Evolutionary conservation across 179 eudicot genomes (phyloP), one percentile per base, ranked within the genome.

Genomic region (Silene coronaria): DNA sequence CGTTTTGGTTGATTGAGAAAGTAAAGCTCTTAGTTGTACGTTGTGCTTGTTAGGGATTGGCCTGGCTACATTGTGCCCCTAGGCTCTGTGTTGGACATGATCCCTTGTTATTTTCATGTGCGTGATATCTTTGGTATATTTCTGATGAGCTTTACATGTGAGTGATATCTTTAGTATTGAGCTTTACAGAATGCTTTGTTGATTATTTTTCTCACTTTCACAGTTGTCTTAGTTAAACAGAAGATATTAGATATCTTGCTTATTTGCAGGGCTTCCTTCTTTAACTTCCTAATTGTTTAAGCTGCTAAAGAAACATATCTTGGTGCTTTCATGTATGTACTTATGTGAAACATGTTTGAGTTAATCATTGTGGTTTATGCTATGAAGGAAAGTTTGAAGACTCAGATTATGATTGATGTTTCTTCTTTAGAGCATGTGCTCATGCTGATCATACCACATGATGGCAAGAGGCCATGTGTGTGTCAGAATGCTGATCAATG

Each of bases 401-500:
- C 84, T 73, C 89, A 74, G 82, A 81, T 75, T 74, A 73, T 84
- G 51, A 78, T 81, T 14, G 77, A 70, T 72, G 81, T 76, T 23
- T 85, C 93, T 82, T 86, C 86, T 67, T 73, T 92, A 91, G 97
- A 96, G 86, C 80, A 71, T 46, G 84, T 91, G 64, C 89, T 91
- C 74, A 82, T 84, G 63, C 82, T 80, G 7, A 76, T 86, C 14
- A 83, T 89, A 63, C 83, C 87, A 69, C 99, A 92, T 85, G 84
- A 85, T 76, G 92, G 94, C 77, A 88, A 88, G 81, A 79, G 66
- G 76, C 83, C 95, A 55, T 92, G 97, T 80, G 75, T 78, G 60
- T 96, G 99, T 82, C 82, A 81, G 66, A 86, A 78, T 80, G 76
- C 82, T 79, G 92, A 88, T 70, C 90, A 87, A 16, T 81, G 68